Base-by-base conservation (phyloP, 805 yeast species). In the Lachancea lanzarotensis region DNA sequence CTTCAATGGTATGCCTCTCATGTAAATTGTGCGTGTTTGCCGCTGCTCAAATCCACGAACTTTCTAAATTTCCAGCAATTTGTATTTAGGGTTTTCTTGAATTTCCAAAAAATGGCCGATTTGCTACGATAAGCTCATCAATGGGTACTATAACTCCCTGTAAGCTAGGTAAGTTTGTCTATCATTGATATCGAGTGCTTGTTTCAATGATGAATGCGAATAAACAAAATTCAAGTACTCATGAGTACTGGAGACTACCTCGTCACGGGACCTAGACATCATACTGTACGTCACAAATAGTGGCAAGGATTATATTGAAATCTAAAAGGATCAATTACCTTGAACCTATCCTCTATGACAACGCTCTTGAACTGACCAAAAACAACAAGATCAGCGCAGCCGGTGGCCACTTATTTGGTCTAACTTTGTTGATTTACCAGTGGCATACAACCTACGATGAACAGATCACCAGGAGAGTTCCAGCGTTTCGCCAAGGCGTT, bases 401-500 rank as follows among this genome's bases (percentile, higher is more conserved):
- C 7, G 13, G 31, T 29, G 13, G 31, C 13, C 13, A 29, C 13
- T 5, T 29, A 12, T 29, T 13, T 29, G 15, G 15, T 29, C 13
- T 12, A 3, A 29, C 31, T 29, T 29, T 29, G 15, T 13, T 29
- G 31, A 29, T 6, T 29, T 32, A 4, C 7, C 19, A 13, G 13
- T 5, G 13, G 17, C 5, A 11, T 35, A 19, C 4, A 16, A 20
- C 38, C 19, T 11, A 32, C 31, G 20, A 60, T 61, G 66, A 61
- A 53, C 36, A 55, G 59, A 47, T 53, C 55, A 26, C 57, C 60
- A 30, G 55, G 61, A 52, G 78, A 75, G 44, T 76, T 79, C 72
- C 76, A 75, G 48, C 67, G 60, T 50, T 73, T 74, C 59, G 79
- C 80, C 16, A 68, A 66, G 48, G 74, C 72, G 40, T 63, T 77